phyloP scores from a whole-genome alignment of 352 stramenopile species.

The Globisporangium acanthophoron region DNA sequence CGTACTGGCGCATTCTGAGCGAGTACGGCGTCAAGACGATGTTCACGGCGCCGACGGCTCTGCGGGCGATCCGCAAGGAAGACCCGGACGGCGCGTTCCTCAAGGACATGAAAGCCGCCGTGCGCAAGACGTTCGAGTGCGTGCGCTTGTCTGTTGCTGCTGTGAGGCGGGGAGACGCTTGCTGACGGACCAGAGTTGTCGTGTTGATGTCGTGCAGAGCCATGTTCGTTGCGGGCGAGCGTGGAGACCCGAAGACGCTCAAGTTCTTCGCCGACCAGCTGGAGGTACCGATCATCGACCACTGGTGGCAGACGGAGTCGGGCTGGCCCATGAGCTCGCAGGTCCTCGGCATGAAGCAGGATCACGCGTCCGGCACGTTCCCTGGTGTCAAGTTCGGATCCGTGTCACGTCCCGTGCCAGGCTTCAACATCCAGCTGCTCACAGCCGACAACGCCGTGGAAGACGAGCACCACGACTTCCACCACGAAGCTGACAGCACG shows the following conservation, averaged over 20 bases:
- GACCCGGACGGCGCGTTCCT: conserved; percentile 64
- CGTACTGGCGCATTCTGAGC: conserved; percentile 84
- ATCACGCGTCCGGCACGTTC: conserved; percentile 22
- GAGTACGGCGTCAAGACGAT: conserved; percentile 83
- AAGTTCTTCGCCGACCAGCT: conserved; percentile 67
- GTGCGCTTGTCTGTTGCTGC: conserved; percentile 8
- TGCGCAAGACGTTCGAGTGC: conserved; percentile 57
- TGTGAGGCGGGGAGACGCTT: not conserved
- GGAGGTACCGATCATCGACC: conserved; percentile 68
- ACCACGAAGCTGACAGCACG: conserved; percentile 48
- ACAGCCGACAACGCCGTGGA: conserved; percentile 36
- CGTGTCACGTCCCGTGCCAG: conserved; percentile 60
- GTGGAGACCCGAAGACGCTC: conserved; percentile 84
- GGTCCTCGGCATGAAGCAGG: conserved; percentile 70
- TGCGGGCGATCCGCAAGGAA: conserved; percentile 85
- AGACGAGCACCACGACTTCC: conserved; percentile 36
- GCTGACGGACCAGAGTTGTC: not conserved
- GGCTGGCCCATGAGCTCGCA: conserved; percentile 75
- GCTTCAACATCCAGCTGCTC: conserved; percentile 81
- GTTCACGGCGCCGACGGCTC: conserved; percentile 90
- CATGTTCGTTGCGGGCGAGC: conserved; percentile 87
- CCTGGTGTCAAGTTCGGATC: conserved; percentile 61
- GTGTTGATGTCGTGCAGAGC: conserved; percentile 18
- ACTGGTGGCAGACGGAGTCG: conserved; percentile 92
- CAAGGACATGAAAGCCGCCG: conserved; percentile 33